A percentile compares a stretch with the other conserved stretches of the same genome.
These are phyloP conservation scores for Pseudogymnoascus sp. DNA, from an alignment of 2,329 filamentous ascomycete species.

Conservation along the genomic window DNA sequence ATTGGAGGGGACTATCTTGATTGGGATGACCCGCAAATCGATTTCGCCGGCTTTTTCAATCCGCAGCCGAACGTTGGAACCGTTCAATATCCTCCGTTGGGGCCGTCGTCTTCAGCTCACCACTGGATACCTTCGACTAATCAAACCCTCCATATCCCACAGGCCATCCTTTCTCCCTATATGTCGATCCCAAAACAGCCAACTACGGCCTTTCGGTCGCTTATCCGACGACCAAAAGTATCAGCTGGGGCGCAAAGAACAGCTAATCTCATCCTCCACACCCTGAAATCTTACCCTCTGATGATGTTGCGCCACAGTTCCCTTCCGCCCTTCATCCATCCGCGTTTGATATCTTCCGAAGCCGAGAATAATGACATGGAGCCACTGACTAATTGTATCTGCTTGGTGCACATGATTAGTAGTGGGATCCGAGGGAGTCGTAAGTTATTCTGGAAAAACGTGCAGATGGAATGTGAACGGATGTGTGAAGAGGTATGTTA, in stretches of 20 bases:
- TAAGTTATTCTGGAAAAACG: conserved; percentile 40
- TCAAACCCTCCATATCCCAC: conserved; percentile 14
- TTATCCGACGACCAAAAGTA: conserved; percentile 24
- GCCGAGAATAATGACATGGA: conserved; percentile 27
- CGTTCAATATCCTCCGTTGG: conserved; percentile 14
- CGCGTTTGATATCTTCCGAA: conserved; percentile 22
- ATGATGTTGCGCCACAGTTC: conserved; percentile 33
- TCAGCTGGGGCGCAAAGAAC: conserved; percentile 28
- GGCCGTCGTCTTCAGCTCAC: conserved; percentile 14
- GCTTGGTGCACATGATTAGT: conserved; percentile 34
- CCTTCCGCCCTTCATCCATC: conserved; percentile 39
- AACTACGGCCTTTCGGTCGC: conserved; percentile 20
- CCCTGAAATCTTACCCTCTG: conserved; percentile 35
- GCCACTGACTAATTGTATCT: conserved; percentile 36
- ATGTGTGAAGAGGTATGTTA: conserved; percentile 30
- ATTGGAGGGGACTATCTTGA: conserved; percentile 15
- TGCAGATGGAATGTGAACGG: conserved; percentile 36
- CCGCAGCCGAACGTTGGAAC: conserved; percentile 15
- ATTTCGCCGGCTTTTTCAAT: conserved; percentile 20
- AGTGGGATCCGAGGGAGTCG: conserved; percentile 28
- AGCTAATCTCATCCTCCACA: conserved; percentile 33
- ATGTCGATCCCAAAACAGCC: conserved; percentile 24
- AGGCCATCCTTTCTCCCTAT: conserved; percentile 13
- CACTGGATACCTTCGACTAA: conserved; percentile 15
- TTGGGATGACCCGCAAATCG: conserved; percentile 20